Conservation (phyloP, 352 stramenopile species). For the Pythium diclinum region DNA sequence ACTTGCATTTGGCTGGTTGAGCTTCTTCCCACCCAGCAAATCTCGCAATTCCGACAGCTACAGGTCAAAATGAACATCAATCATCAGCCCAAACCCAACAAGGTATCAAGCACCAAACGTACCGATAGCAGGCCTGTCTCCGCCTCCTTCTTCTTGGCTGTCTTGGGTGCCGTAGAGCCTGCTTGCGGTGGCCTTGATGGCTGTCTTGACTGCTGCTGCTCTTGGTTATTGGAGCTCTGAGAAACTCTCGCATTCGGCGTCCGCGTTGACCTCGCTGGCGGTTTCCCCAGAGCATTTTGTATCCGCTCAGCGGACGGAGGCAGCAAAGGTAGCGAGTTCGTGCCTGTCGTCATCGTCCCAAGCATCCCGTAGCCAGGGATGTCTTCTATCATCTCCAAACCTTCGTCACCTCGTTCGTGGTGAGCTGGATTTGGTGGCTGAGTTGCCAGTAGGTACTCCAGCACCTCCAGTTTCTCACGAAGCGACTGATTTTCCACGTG, state of each 20-base stretch:
- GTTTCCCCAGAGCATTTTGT: constrained; percentile 16
- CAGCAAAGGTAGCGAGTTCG: constrained; percentile 9
- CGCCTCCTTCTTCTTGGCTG: constrained; percentile 11
- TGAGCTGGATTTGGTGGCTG: constrained; percentile 9
- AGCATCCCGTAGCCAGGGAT: constrained; percentile 42
- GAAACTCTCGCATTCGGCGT: background rate
- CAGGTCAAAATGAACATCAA: background rate
- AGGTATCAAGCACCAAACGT: background rate
- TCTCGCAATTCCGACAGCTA: constrained; percentile 51
- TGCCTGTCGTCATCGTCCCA: constrained; percentile 1
- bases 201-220: background rate
- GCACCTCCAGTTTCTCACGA: constrained; percentile 53
- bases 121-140: constrained; percentile 50
- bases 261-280: background rate
- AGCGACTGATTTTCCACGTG: constrained; percentile 56
- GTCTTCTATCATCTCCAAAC: constrained; percentile 21
- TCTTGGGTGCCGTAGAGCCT: background rate
- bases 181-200: background rate
- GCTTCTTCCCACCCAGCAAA: constrained; percentile 36
- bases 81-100: constrained; percentile 13
- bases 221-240: constrained; percentile 14
- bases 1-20: constrained; percentile 7
- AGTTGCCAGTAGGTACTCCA: constrained; percentile 44
- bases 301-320: constrained; percentile 26
- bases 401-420: background rate